phyloP scores from a whole-genome alignment of 306 rosid genomes.

The Purshia tridentata region DNA sequence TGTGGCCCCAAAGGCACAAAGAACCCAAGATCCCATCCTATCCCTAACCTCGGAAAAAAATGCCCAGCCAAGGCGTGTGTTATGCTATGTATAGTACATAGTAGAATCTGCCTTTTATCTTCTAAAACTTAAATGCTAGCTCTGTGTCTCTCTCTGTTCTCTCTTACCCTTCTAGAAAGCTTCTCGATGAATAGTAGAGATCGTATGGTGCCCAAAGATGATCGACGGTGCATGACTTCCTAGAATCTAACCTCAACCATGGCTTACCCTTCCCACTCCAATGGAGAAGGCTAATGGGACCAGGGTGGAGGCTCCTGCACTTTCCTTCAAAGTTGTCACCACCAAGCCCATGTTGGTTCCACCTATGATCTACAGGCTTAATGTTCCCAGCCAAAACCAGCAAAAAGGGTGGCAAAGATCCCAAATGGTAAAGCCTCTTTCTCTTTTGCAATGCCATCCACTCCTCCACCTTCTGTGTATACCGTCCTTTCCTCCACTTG shows the following conservation, averaged over 20 bases:
- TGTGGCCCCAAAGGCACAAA: neutral
- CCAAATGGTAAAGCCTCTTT: slow-evolving; percentile 60
- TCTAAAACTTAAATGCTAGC: neutral
- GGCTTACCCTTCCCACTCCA: slow-evolving; percentile 88
- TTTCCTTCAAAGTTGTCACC: slow-evolving; percentile 71
- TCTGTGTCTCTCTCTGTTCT: neutral
- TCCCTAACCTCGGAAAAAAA: neutral
- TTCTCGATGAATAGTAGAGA: slow-evolving; percentile 53
- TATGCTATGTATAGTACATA: neutral
- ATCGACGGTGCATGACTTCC: slow-evolving; percentile 56
- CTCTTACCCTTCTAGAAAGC: slow-evolving; percentile 50
- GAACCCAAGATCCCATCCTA: neutral
- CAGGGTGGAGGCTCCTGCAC: slow-evolving; percentile 61
- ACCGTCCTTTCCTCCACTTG: slow-evolving; percentile 55
- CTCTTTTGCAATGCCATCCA: slow-evolving; percentile 65
- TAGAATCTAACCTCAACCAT: slow-evolving; percentile 66
- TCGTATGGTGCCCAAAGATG: slow-evolving; percentile 69
- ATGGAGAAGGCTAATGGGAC: slow-evolving; percentile 64
- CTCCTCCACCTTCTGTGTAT: slow-evolving; percentile 49
- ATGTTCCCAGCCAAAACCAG: slow-evolving; percentile 69
- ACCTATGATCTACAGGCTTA: slow-evolving; percentile 58
- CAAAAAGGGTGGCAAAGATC: slow-evolving; percentile 68
- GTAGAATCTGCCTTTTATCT: neutral
- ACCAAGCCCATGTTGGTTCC: slow-evolving; percentile 81
- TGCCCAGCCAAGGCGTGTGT: neutral